Percentiles rank a stretch among this genome's conserved stretches.
These are phyloP conservation scores for Suillus fuscotomentosus DNA, from an alignment of 768 basidiomycete species.

Conservation along the genomic window DNA sequence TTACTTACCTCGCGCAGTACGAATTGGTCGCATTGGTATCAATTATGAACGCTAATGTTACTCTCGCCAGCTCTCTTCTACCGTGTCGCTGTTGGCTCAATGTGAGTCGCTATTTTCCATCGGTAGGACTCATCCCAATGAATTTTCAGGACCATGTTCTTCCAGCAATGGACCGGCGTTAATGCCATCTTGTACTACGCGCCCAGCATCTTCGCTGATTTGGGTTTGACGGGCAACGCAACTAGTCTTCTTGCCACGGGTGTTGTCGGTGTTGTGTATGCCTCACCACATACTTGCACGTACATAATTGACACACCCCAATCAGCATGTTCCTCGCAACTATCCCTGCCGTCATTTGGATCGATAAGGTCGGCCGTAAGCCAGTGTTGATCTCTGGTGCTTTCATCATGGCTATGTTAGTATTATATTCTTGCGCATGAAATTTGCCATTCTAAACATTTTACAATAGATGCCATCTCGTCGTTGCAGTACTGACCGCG, in stretches of 20 bases:
- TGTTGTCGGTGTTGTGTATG: slow-evolving; percentile 77
- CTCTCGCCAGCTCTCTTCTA: slow-evolving; percentile 48
- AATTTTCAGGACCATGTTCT: slow-evolving; percentile 60
- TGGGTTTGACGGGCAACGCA: slow-evolving; percentile 63
- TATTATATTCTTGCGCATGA: slow-evolving; percentile 14
- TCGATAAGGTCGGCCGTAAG: slow-evolving; percentile 74
- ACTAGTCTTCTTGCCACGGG: slow-evolving; percentile 60
- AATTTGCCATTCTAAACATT: slow-evolving; percentile 12
- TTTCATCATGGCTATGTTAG: slow-evolving; percentile 65
- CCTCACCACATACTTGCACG: slow-evolving; percentile 6
- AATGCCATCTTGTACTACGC: slow-evolving; percentile 80
- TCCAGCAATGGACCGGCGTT: slow-evolving; percentile 83
- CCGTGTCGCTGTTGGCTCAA: slow-evolving; percentile 59
- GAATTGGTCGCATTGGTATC: slow-evolving; percentile 13
- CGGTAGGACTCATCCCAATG: background rate
- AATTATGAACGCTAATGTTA: slow-evolving; percentile 1
- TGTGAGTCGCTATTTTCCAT: slow-evolving; percentile 32
- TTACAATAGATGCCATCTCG: slow-evolving; percentile 56
- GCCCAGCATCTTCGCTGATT: slow-evolving; percentile 60
- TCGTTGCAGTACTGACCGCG: slow-evolving; percentile 65
- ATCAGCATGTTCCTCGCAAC: slow-evolving; percentile 71
- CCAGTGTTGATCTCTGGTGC: slow-evolving; percentile 74
- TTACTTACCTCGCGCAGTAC: slow-evolving; percentile 46
- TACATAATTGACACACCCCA: background rate
- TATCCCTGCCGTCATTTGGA: slow-evolving; percentile 79